Conservation (phyloP, 305 asterid species). For the Fraxinus latifolia region DNA sequence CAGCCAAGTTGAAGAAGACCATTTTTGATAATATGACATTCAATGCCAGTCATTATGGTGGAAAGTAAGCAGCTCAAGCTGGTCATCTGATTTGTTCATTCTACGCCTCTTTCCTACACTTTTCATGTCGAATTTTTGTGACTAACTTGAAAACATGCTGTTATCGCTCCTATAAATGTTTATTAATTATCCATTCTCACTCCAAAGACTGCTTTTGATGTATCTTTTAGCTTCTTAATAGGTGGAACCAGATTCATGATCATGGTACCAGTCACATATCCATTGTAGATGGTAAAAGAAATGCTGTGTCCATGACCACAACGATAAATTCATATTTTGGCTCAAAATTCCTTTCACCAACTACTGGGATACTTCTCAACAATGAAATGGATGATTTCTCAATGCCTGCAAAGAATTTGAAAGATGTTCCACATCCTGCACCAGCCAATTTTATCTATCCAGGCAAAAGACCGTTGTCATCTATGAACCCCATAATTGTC, state of each 20-base stretch:
- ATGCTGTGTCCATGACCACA: slow-evolving; percentile 70
- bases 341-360: slow-evolving; percentile 46
- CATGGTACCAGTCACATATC: slow-evolving; percentile 79
- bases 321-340: slow-evolving; percentile 61
- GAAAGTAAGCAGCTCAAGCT: slow-evolving; percentile 36
- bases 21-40: slow-evolving; percentile 54
- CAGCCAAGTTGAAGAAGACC: slow-evolving; percentile 36
- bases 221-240: slow-evolving; percentile 15
- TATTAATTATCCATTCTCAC: neutral
- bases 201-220: neutral
- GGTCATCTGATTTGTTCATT: neutral
- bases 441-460: slow-evolving; percentile 56
- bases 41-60: slow-evolving; percentile 56
- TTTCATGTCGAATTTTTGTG: neutral
- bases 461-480: slow-evolving; percentile 64
- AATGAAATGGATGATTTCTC: slow-evolving; percentile 87
- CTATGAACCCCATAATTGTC: slow-evolving; percentile 64
- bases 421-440: slow-evolving; percentile 43
- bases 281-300: slow-evolving; percentile 53
- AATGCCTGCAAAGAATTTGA: slow-evolving; percentile 33
- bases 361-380: slow-evolving; percentile 71
- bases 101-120: neutral
- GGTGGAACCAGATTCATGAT: slow-evolving; percentile 69
- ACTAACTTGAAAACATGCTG: neutral
- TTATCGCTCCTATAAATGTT: neutral